Base-by-base conservation (phyloP, 106 monocot species). In the Dendrobium nobile region DNA sequence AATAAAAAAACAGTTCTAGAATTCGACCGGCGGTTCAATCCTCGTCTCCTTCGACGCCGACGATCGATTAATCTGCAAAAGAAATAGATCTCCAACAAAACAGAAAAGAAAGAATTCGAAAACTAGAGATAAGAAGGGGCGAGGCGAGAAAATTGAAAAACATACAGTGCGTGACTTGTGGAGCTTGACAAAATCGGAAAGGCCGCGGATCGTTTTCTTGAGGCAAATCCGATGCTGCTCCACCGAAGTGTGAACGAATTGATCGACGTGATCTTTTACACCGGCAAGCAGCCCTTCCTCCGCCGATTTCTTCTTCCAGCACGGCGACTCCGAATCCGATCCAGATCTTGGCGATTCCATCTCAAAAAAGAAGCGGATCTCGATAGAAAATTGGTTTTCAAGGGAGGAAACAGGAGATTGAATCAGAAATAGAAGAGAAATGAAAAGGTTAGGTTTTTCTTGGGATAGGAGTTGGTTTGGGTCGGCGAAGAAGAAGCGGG, bases 171-270 rank as follows among this genome's bases (percentile, higher is more conserved):
- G 67, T 9, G 80, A 77, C 24, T 85, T 54, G 77, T 54, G 82
- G 67, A 58, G 43, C 9, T 55, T 79, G 28, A 65, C 27, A 67
- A 61, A 67, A 26, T 73, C 72, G 28, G 77, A 59, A 75, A 86
- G 83, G 70, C 74, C 82, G 47, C 80, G 72, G 16, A 83, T 78
- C 4, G 85, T 83, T 54, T 88, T 88, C 83, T 88, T 85, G 55
- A 88, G 83, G 78, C 85, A 88, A 59, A 78, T 83, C 81, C 73
- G 83, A 77, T 88, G 88, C 64, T 83, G 81, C 48, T 88, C 85
- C 78, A 84, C 78, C 1, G 88, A 80, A 13, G 83, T 83, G 51
- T 85, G 82, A 37, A 82, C 54, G 80, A 88, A 88, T 75, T 88
- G 80, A 7, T 84, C 85, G 28, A 83, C 44, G 42, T 88, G 88